Evolutionary conservation across 2,329 filamentous ascomycete genomes (phyloP).

Genomic region (Aspergillus neoniger): DNA sequence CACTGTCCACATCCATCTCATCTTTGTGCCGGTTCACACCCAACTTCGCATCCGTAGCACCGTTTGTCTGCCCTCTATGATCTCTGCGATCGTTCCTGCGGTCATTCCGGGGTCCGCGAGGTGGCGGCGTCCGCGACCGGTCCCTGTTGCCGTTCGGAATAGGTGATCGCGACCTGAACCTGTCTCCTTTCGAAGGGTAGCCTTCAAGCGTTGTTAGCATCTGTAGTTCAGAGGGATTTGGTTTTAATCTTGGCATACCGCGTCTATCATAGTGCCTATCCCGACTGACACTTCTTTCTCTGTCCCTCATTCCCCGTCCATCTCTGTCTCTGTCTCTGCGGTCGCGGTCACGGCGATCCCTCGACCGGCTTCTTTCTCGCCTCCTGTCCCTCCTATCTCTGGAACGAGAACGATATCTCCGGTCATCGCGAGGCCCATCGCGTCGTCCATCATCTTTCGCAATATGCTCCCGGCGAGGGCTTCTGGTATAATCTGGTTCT

Average conservation of each 20-base stretch:
- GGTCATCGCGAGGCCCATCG: slow-evolving; percentile 42
- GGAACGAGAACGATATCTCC: slow-evolving; percentile 43
- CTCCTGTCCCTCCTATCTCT: slow-evolving; percentile 43
- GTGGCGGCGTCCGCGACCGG: slow-evolving; percentile 41
- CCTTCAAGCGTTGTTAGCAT: slow-evolving; percentile 24
- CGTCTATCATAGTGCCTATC: slow-evolving; percentile 43
- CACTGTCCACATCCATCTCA: slow-evolving; percentile 45
- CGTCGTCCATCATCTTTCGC: slow-evolving; percentile 41
- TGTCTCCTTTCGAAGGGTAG: slow-evolving; percentile 33
- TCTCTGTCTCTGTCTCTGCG: slow-evolving; percentile 39
- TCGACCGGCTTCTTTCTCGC: slow-evolving; percentile 47
- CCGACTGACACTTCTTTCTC: slow-evolving; percentile 42
- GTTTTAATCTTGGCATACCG: slow-evolving; percentile 31
- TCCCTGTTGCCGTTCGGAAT: slow-evolving; percentile 38
- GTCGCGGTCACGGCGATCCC: slow-evolving; percentile 41
- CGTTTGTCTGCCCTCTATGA: slow-evolving; percentile 27
- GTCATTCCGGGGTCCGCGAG: slow-evolving; percentile 37
- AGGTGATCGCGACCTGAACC: slow-evolving; percentile 40
- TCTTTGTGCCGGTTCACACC: slow-evolving; percentile 30
- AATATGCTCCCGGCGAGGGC: slow-evolving; percentile 38
- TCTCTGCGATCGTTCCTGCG: slow-evolving; percentile 36
- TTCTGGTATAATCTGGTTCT: slow-evolving; percentile 38
- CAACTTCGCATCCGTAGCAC: slow-evolving; percentile 24
- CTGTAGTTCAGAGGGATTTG: not conserved
- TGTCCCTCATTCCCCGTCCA: slow-evolving; percentile 41